phyloP scores from a whole-genome alignment of 1,284 basidiomycete genomes.

The Ustilago tritici region DNA sequence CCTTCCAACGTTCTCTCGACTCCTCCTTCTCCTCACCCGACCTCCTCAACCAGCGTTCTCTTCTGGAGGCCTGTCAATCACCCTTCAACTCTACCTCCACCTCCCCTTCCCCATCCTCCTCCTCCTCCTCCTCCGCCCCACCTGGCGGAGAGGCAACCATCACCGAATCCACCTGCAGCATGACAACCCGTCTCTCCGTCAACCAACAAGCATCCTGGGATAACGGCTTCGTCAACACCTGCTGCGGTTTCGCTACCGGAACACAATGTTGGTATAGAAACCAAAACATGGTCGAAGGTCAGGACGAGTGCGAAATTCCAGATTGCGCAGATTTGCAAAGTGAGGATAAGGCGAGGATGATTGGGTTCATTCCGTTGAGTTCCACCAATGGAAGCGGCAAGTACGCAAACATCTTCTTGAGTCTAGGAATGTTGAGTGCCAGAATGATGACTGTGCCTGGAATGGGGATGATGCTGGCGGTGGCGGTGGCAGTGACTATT shows the following conservation, averaged over 20 bases:
- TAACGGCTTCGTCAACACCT: slow-evolving; percentile 54
- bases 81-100: slow-evolving; percentile 21
- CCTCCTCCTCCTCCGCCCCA: slow-evolving; percentile 27
- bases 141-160: slow-evolving; percentile 51
- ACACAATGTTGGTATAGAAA: slow-evolving; percentile 52
- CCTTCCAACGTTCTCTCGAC: slow-evolving; percentile 34
- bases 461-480: not conserved
- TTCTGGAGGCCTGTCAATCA: not conserved
- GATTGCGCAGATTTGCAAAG: slow-evolving; percentile 41
- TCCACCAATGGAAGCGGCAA: slow-evolving; percentile 55
- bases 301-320: slow-evolving; percentile 54
- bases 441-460: not conserved
- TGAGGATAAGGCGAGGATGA: slow-evolving; percentile 46
- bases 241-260: slow-evolving; percentile 41
- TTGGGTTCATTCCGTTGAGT: slow-evolving; percentile 52
- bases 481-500: not conserved
- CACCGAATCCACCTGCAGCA: slow-evolving; percentile 40
- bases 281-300: slow-evolving; percentile 23
- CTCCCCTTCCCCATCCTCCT: slow-evolving; percentile 12
- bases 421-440: slow-evolving; percentile 29
- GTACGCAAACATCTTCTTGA: slow-evolving; percentile 56
- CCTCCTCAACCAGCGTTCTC: slow-evolving; percentile 2
- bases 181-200: slow-evolving; percentile 45
- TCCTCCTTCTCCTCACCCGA: slow-evolving; percentile 14
- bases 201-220: slow-evolving; percentile 63